phyloP scores from a whole-genome alignment of 257 asterid species.

The Solanum peruvianum region DNA sequence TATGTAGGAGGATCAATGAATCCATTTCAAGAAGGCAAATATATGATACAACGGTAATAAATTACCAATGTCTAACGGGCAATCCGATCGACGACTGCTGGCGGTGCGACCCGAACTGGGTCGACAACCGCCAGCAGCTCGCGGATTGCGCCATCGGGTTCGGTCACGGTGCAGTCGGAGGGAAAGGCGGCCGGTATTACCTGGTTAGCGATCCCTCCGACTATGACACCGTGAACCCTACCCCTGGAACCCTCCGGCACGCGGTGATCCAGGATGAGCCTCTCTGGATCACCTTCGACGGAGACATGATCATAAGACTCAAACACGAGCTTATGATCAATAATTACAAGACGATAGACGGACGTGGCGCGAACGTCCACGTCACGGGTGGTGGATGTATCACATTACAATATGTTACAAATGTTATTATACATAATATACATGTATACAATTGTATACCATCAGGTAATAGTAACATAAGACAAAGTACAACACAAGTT shows the following conservation, averaged over 20 bases:
- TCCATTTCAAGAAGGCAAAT: slow-evolving; percentile 7
- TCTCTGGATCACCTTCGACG: slow-evolving; percentile 11
- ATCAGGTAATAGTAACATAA: slow-evolving; percentile 1
- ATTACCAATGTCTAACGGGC: slow-evolving; percentile 12
- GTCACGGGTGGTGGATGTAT: slow-evolving; percentile 16
- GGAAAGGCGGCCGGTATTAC: slow-evolving; percentile 14
- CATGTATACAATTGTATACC: slow-evolving; percentile 13
- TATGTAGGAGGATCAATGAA: slow-evolving; percentile 4
- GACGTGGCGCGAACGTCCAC: slow-evolving; percentile 11
- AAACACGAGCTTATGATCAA: slow-evolving; percentile 10
- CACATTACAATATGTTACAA: slow-evolving; percentile 3
- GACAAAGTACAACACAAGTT: background rate
- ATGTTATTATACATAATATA: slow-evolving; percentile 14
- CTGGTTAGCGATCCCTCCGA: slow-evolving; percentile 13
- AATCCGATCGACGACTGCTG: slow-evolving; percentile 26
- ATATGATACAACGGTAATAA: background rate
- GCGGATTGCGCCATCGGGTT: slow-evolving; percentile 22
- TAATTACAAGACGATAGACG: slow-evolving; percentile 8
- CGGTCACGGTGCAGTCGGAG: slow-evolving; percentile 11
- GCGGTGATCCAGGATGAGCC: slow-evolving; percentile 19
- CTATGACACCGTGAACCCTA: slow-evolving; percentile 10
- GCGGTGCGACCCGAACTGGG: slow-evolving; percentile 15
- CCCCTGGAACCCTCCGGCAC: slow-evolving; percentile 22
- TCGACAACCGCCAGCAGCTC: slow-evolving; percentile 9
- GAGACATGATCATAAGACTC: slow-evolving; percentile 10